These are phyloP conservation scores for Huntiella decipiens DNA, from an alignment of 2,329 filamentous ascomycete species.

Conservation along the genomic window DNA sequence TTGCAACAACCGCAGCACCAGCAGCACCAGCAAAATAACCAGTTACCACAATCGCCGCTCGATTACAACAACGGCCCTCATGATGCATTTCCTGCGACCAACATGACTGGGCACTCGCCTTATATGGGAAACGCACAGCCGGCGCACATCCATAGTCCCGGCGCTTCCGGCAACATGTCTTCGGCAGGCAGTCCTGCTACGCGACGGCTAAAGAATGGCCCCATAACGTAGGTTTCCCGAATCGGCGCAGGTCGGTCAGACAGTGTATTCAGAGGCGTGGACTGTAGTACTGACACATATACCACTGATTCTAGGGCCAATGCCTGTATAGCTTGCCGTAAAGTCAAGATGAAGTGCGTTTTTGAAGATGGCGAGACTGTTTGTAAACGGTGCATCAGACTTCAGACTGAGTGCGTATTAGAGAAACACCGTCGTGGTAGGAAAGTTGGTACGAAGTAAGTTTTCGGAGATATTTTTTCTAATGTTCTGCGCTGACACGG, in stretches of 20 bases:
- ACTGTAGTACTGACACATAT: too few species aligned
- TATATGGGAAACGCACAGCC: neutral
- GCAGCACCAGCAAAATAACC: neutral
- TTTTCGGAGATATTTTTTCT: neutral
- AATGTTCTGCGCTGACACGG: neutral
- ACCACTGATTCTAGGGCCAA: conserved; percentile 9
- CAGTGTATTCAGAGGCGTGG: too few species aligned
- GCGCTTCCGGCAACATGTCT: neutral
- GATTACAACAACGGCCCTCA: neutral
- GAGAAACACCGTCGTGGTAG: conserved; percentile 22
- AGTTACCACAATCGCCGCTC: neutral
- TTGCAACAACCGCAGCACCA: neutral
- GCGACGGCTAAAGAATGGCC: conserved; percentile 10
- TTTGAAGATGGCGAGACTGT: conserved; percentile 13
- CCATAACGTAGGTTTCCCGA: conserved; percentile 9
- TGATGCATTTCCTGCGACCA: neutral
- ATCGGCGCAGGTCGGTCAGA: neutral
- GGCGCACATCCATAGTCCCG: neutral
- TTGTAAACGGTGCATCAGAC: conserved; percentile 21
- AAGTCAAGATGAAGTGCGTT: conserved; percentile 22
- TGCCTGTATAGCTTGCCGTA: conserved; percentile 21
- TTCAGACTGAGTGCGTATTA: conserved; percentile 21
- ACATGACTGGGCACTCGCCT: neutral
- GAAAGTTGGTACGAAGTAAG: conserved; percentile 20
- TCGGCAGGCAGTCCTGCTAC: neutral